Base-by-base conservation (phyloP, 2,329 filamentous ascomycete species). In the Penicillium frequentans region DNA sequence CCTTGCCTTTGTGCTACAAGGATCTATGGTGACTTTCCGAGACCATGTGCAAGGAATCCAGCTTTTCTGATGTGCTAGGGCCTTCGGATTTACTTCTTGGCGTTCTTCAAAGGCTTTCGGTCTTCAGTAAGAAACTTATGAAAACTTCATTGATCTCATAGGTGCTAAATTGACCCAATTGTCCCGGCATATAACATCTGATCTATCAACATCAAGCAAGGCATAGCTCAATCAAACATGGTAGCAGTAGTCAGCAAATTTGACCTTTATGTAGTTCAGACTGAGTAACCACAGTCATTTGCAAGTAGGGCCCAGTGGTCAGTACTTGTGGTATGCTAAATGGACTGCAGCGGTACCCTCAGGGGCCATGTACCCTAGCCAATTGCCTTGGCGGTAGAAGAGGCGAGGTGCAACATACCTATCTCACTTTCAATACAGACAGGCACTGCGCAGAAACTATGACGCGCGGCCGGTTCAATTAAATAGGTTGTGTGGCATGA, bases 391-490 rank as follows among this genome's bases (percentile, higher is more conserved):
- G 21, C 21, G 10, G n/a, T 45, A 24, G 8, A 37, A 54, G 14
- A 16, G 23, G 13, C 7, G 52, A 56, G 5, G 26, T 55, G 52
- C 44, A 48, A 37, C n/a, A 24, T n/a, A 23, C 19, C 14, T 2
- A 23, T 53, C 47, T 47, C 11, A 29, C 42, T 63, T 61, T 53
- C 33, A 31, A 63, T 56, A 50, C 55, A n/a, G 23, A 65, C 54
- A 65, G 57, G 54, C 57, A 58, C 52, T 56, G 19, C 35, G 57
- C 53, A 64, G 50, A 54, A 59, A 57, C 27, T 57, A 54, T 64
- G 64, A 64, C 61, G 60, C 64, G 63, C 60, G 64, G 57, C 58
- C 58, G 21, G 62, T 58, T 56, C 46, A 46, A 58, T 56, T 21
- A 42, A 14, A 35, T 52, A 54, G 29, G 29, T 48, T 58, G 57